A percentile compares a stretch with the other conserved stretches of the same genome.
Conservation (phyloP, 2,329 filamentous ascomycete genomes). For the Fusarium miscanthi region DNA sequence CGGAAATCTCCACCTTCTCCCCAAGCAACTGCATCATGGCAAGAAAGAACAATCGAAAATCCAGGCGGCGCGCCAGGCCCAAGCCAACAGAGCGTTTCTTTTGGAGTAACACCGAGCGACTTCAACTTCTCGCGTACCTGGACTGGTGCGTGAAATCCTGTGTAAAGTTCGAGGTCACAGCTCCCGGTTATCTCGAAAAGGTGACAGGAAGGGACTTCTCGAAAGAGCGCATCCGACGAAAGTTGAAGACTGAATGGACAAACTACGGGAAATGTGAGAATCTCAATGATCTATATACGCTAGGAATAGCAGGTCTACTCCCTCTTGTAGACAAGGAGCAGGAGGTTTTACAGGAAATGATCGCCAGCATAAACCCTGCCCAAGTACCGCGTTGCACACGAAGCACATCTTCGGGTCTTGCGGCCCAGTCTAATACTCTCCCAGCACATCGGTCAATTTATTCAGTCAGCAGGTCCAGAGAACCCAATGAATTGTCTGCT, state of each 20-base stretch:
- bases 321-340: not conserved
- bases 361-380: accelerated
- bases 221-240: not conserved
- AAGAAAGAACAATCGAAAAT: not conserved
- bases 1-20: accelerated
- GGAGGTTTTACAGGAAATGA: accelerated
- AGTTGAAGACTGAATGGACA: not conserved
- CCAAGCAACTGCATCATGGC: not conserved
- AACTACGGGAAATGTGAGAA: accelerated
- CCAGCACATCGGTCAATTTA: accelerated
- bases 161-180: not conserved
- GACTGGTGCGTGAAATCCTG: not conserved
- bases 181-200: not conserved
- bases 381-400: accelerated
- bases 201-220: not conserved
- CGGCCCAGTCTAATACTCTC: accelerated
- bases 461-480: not conserved
- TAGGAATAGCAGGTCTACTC: accelerated
- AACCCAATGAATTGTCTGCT: not conserved
- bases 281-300: not conserved
- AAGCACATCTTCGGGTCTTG: not conserved
- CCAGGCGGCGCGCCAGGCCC: not conserved
- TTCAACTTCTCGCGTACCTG: not conserved
- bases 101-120: accelerated
- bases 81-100: accelerated